phyloP scores from a whole-genome alignment of 2,329 filamentous ascomycete species.

The Trichocomaceae sp. region DNA sequence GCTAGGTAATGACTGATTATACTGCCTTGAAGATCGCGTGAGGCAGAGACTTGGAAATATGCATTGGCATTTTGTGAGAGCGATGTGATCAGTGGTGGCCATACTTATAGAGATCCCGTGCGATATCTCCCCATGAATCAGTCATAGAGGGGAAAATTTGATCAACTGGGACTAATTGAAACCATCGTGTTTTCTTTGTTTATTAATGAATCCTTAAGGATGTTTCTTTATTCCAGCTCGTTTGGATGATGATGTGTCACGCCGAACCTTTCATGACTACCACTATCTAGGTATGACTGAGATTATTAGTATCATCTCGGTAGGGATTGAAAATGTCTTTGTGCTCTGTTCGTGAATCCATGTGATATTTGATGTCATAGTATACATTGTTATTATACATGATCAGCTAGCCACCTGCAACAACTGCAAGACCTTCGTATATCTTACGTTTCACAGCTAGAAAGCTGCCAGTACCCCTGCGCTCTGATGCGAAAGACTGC shows the following conservation, averaged over 20 bases:
- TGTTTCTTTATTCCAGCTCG: not conserved
- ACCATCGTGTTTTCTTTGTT: not conserved
- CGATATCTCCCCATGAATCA: not conserved
- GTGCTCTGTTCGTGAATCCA: not conserved
- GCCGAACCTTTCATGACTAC: not conserved
- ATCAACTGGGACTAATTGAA: not conserved
- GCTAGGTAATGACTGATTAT: not conserved
- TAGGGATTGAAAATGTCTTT: not conserved
- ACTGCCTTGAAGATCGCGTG: not conserved
- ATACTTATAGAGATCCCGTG: not conserved
- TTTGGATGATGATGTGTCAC: not conserved
- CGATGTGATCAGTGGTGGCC: not conserved
- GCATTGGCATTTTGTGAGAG: not conserved
- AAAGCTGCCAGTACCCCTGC: slow-evolving; percentile 60
- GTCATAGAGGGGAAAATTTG: not conserved
- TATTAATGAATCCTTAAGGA: not conserved
- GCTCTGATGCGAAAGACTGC: slow-evolving; percentile 39
- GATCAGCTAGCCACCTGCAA: slow-evolving; percentile 39
- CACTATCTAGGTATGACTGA: not conserved
- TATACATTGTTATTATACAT: slow-evolving; percentile 8
- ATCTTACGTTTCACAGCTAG: slow-evolving; percentile 85
- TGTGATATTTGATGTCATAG: slow-evolving; percentile 5
- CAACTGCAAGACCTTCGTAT: slow-evolving; percentile 88
- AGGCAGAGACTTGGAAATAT: not conserved
- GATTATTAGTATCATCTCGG: not conserved